Evolutionary conservation across 805 yeast genomes (phyloP).

Genomic region (Yarrowia yakushimensis): DNA sequence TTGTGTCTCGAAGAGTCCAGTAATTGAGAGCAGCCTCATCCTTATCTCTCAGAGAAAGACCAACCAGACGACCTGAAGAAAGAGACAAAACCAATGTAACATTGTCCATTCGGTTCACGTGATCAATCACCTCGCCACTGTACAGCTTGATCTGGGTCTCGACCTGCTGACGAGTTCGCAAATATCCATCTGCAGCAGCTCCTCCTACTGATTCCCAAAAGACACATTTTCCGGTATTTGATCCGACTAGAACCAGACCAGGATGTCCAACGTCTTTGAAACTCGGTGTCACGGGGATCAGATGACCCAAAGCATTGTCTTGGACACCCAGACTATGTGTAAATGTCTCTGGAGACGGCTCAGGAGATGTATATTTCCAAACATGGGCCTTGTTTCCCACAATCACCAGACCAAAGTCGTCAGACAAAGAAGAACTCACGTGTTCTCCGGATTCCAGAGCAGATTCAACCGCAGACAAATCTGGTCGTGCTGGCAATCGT

Average conservation of each 20-base stretch:
- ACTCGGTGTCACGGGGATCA: constrained; percentile 50
- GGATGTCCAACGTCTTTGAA: constrained; percentile 70
- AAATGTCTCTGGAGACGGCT: constrained; percentile 36
- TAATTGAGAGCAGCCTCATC: not conserved
- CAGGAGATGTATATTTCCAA: constrained; percentile 67
- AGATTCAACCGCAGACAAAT: constrained; percentile 35
- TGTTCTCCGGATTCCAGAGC: constrained; percentile 24
- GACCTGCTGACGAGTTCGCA: constrained; percentile 52
- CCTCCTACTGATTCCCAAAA: constrained; percentile 20
- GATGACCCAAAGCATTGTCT: constrained; percentile 42
- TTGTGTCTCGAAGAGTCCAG: constrained; percentile 15
- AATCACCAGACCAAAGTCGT: constrained; percentile 50
- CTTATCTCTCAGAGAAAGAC: constrained; percentile 1
- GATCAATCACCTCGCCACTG: constrained; percentile 15
- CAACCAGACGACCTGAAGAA: constrained; percentile 12
- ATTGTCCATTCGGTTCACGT: constrained; percentile 3
- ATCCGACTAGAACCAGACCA: constrained; percentile 52
- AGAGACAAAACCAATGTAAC: not conserved
- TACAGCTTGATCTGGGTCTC: constrained; percentile 33
- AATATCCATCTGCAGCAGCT: not conserved
- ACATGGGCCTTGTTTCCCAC: constrained; percentile 53
- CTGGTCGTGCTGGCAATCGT: constrained; percentile 55
- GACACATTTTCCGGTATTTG: not conserved
- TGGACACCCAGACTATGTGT: constrained; percentile 7
- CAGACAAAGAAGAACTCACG: constrained; percentile 42